Evolutionary conservation across 2,329 filamentous ascomycete genomes (phyloP), one percentile per base, ranked within the genome.

Genomic region (Aspergillus thermomutatus): DNA sequence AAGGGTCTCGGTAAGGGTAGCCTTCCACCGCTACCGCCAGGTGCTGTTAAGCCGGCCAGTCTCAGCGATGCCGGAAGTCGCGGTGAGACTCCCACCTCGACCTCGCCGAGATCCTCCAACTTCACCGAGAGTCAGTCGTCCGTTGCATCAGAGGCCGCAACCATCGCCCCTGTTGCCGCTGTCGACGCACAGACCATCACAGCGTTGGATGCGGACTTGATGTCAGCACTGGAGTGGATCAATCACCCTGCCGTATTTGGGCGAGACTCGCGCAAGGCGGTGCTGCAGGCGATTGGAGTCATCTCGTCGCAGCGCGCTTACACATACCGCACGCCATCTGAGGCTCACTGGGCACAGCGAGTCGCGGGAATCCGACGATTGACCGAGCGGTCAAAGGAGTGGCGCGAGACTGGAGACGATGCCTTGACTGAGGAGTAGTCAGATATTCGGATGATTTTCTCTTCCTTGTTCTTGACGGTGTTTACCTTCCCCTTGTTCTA

Each of bases 1-100:
- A 97, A 97, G 76, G 94, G 94, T 3, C 85, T 99, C 5, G 92
- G 92, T 53, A 99, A 99, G 76, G 94, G 94, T 34, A 91, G 93
- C 1, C 82, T 99, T 0, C 94, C 94, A 8, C 93, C 94, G 1
- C 87, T 97, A 4, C 92, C 92, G 2, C 88, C 73, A 7, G 61
- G 62, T 7, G 71, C 68, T 25, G 56, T 64, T 8, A 68, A 68
- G 21, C 53, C 87, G 1, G 76, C 83, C 37, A 78, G 81, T 11
- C 67, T 68, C 34, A 76, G 75, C 58, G 72, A 77, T 19, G 62
- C 75, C 2, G 71, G 73, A 55, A 72, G 74, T 55, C 67, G 72
- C 48, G 75, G 61, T n/a, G 68, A 69, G 19, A 76, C 72, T 2
- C 71, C 73, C 8, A 68, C 62, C 17, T 74, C 72, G 1, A 68